These are phyloP conservation scores for Ogataea parapolymorpha DNA, from an alignment of 805 yeast genomes.

Conservation along the genomic window DNA sequence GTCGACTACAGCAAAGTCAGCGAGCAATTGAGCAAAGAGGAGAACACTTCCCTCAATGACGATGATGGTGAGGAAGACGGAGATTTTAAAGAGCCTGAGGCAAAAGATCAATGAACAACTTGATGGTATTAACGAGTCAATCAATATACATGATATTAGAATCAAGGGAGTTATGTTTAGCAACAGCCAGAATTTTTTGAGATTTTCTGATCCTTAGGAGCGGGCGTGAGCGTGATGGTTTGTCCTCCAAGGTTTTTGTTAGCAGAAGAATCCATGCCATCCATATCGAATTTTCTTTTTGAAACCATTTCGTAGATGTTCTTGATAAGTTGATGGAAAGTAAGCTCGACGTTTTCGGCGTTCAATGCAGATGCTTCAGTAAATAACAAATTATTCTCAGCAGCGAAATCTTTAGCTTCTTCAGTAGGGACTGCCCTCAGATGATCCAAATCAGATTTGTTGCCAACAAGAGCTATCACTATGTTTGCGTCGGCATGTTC, in stretches of 20 bases:
- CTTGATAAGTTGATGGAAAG: conserved; percentile 89
- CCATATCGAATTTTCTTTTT: conserved; percentile 86
- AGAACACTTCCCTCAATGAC: conserved; percentile 39
- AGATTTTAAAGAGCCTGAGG: conserved; percentile 46
- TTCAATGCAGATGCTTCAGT: conserved; percentile 95
- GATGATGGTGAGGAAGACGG: conserved; percentile 48
- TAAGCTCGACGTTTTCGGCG: conserved; percentile 90
- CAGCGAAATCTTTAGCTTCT: conserved; percentile 92
- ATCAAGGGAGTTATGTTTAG: conserved; percentile 29
- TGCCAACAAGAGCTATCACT: conserved; percentile 90
- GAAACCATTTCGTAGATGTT: conserved; percentile 93
- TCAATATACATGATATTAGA: conserved; percentile 9
- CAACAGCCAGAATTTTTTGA: conserved; percentile 68
- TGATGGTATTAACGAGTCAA: conserved; percentile 11
- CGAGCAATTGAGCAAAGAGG: conserved; percentile 56
- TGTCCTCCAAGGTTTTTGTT: conserved; percentile 72
- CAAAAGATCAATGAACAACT: conserved; percentile 8
- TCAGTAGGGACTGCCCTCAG: conserved; percentile 96
- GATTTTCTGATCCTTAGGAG: conserved; percentile 74
- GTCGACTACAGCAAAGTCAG: conserved; percentile 84
- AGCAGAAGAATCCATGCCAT: conserved; percentile 49
- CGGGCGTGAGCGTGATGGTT: conserved; percentile 88
- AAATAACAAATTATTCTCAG: conserved; percentile 86
- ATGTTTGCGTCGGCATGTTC: conserved; percentile 93
- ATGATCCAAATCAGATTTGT: conserved; percentile 87